Evolutionary conservation across 129 eudicot species (phyloP).

Genomic region (Deinandra increscens): DNA sequence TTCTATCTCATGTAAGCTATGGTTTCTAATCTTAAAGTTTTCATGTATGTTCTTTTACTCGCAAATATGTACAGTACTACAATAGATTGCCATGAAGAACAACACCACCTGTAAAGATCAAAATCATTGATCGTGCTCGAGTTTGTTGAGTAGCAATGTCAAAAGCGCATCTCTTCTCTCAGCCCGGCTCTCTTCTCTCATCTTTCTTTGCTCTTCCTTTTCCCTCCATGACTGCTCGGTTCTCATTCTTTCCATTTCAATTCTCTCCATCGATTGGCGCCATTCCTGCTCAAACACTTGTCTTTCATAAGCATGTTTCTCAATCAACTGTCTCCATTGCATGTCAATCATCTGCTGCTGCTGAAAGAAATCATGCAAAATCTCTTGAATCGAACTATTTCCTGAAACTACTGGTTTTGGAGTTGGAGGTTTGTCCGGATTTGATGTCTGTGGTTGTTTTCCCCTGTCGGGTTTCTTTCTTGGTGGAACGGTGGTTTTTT

Average conservation of each 20-base stretch:
- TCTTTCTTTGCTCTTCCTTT: conserved; percentile 68
- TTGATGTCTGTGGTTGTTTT: conserved; percentile 33
- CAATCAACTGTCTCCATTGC: conserved; percentile 68
- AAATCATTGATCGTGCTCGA: conserved; percentile 44
- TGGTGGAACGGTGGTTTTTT: conserved; percentile 25
- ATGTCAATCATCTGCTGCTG: conserved; percentile 65
- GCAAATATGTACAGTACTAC: conserved; percentile 35
- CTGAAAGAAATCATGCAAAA: conserved; percentile 49
- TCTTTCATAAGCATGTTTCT: conserved; percentile 59
- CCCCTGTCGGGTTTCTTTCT: conserved; percentile 46
- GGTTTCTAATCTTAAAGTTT: conserved; percentile 22
- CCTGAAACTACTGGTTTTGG: conserved; percentile 1
- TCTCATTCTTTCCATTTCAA: conserved; percentile 63
- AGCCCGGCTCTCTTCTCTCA: conserved; percentile 67
- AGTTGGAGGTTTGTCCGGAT: conserved; percentile 24
- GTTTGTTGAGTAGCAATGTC: conserved; percentile 61
- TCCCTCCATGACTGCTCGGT: conserved; percentile 68
- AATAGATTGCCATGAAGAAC: conserved; percentile 5
- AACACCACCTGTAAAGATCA: conserved; percentile 17
- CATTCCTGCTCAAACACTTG: conserved; percentile 66
- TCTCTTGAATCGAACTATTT: conserved; percentile 39
- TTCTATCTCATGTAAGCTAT: conserved; percentile 13
- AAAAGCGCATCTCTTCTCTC: conserved; percentile 77
- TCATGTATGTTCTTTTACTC: conserved; percentile 15
- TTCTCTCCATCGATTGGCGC: conserved; percentile 68